Evolutionary conservation across 192 early-diverging fungal genomes (phyloP).

Genomic region (Haplosporangium gracile): DNA sequence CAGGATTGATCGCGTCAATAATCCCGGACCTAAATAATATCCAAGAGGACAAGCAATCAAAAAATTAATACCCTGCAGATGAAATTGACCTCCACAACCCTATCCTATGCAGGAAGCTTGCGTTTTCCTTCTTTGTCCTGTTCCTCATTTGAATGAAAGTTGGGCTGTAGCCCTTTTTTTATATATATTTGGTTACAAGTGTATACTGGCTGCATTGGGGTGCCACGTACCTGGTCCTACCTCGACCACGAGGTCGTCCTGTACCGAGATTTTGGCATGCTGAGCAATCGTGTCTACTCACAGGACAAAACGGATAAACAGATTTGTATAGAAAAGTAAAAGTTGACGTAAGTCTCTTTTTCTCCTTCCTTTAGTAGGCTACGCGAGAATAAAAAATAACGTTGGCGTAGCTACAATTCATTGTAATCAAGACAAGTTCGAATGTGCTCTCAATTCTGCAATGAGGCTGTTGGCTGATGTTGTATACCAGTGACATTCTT

Average conservation of each 20-base stretch:
- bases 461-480: neutral
- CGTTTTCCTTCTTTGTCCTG: neutral
- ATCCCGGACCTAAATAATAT: slow-evolving; percentile 69
- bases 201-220: neutral
- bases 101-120: neutral
- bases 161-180: neutral
- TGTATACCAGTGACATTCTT: slow-evolving; percentile 80
- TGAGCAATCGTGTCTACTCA: slow-evolving; percentile 73
- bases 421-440: no score
- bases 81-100: no score
- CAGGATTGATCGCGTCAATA: slow-evolving; percentile 83
- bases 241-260: slow-evolving; percentile 77
- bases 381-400: no score
- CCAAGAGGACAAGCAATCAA: neutral
- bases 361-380: neutral
- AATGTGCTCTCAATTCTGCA: neutral
- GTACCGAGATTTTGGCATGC: slow-evolving; percentile 66
- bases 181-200: neutral
- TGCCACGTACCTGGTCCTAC: slow-evolving; percentile 74
- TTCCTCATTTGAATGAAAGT: neutral
- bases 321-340: no score
- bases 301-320: neutral
- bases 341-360: neutral
- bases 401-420: no score
- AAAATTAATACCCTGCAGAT: neutral